Conservation (phyloP, 2,329 filamentous ascomycete species). For the Trichothecium sympodiale region DNA sequence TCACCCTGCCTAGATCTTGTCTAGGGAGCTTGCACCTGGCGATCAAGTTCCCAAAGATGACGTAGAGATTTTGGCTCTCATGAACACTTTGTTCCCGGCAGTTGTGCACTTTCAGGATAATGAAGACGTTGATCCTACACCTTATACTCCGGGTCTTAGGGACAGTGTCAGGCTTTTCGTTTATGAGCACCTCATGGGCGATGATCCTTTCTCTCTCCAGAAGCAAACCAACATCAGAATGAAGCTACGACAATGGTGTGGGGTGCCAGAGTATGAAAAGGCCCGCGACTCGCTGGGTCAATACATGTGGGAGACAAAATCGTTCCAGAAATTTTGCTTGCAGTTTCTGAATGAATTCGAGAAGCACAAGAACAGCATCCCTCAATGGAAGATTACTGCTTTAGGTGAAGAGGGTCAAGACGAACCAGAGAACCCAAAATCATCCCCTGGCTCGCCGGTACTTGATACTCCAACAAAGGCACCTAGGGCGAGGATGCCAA, state of each 20-base stretch:
- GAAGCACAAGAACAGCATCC: no score
- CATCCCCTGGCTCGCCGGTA: not conserved
- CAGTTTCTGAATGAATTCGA: constrained; percentile 1
- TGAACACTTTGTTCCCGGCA: constrained; percentile 24
- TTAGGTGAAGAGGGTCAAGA: no score
- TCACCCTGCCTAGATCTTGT: constrained; percentile 18
- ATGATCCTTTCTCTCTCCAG: constrained; percentile 9
- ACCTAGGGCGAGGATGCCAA: no score
- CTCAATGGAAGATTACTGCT: no score
- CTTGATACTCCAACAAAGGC: not conserved
- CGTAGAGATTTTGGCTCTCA: constrained; percentile 18
- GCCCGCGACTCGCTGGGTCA: constrained; percentile 16
- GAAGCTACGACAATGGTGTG: constrained; percentile 21
- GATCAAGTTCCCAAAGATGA: constrained; percentile 3
- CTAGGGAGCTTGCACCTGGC: constrained; percentile 11
- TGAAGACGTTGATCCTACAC: constrained; percentile 14
- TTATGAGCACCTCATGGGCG: constrained; percentile 20
- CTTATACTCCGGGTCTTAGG: constrained; percentile 18
- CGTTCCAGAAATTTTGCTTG: constrained; percentile 15
- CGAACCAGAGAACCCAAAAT: no score
- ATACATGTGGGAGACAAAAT: constrained; percentile 22
- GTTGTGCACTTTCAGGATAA: constrained; percentile 10
- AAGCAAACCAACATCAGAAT: constrained; percentile 14
- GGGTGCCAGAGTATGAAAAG: constrained; percentile 17
- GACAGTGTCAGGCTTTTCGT: constrained; percentile 23